Evolutionary conservation across 208 protist genomes (phyloP), one percentile per base, ranked within the genome.

Genomic region (Wallacemonas sp.): DNA sequence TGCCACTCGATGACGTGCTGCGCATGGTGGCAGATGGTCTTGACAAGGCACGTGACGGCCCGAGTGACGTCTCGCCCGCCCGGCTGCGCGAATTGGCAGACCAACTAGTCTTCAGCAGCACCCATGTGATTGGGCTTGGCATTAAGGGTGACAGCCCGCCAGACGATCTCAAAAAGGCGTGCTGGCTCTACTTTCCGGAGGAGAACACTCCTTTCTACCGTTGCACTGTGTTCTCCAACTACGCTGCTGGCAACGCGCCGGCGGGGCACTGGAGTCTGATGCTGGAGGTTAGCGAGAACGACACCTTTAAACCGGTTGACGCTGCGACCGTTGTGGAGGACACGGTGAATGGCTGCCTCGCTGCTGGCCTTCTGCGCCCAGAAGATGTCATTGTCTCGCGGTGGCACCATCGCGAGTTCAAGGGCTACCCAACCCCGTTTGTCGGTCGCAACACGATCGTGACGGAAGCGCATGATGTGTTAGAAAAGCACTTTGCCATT

Each of bases 141-240:
- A 58, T 93, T 41, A 65, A 72, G 26, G 87, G 87, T n/a, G 39
- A 47, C 12, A 58, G 66, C 41, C 56, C 56, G 1, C 83, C 83
- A 11, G 53, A 68, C 5, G 62, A 76, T 55, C 72, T 90, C 51
- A 70, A 76, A 44, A 84, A 75, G 14, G 67, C 74, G 34, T 87
- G 82, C 67, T 94, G 87, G 87, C 56, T 94, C 24, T 94, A 94
- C 70, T 94, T 91, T 61, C 82, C 87, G 2, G 82, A 83, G 56
- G 47, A 75, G 42, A 66, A 77, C 27, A 84, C 74, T 19, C 80
- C 82, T 1, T 94, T 94, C 68, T 94, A 94, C 64, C 81, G 87
- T 26, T 77, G 77, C 9, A 94, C 87, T 3, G 77, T 90, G 24
- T 85, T 94, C 28, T 91, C 87, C 15, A 89, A 87, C 62, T 94